These are phyloP conservation scores for Dryadomyces sulphureus DNA, from an alignment of 2,329 filamentous ascomycete species.

Conservation along the genomic window DNA sequence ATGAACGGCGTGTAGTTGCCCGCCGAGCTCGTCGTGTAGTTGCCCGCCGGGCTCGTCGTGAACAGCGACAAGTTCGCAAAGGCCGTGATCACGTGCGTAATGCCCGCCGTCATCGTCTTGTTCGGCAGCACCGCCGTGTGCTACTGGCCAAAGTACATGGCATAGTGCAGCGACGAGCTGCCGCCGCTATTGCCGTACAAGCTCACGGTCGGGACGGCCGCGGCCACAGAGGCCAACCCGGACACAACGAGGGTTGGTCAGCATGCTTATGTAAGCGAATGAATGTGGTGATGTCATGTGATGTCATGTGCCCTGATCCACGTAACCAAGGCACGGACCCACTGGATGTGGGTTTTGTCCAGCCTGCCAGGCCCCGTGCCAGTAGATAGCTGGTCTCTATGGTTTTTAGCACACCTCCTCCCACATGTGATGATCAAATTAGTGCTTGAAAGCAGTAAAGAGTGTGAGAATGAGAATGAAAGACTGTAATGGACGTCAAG, in stretches of 20 bases:
- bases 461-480: background rate
- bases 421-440: background rate
- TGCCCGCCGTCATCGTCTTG: conserved; percentile 11
- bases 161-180: conserved; percentile 1
- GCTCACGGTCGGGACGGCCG: too few species aligned
- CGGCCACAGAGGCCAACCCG: too few species aligned
- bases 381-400: too few species aligned
- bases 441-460: background rate
- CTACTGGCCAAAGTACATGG: conserved; percentile 9
- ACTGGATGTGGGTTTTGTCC: too few species aligned
- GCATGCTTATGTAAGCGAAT: too few species aligned
- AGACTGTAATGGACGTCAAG: background rate
- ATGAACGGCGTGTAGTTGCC: conserved; percentile 36
- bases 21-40: conserved; percentile 30
- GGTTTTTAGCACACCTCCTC: too few species aligned
- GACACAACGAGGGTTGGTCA: too few species aligned
- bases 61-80: conserved; percentile 38
- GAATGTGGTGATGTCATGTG: too few species aligned
- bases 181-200: too few species aligned
- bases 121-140: conserved; percentile 6
- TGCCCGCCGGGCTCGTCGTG: conserved; percentile 22
- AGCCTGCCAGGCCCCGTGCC: too few species aligned
- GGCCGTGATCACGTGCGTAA: conserved; percentile 40
- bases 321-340: background rate
- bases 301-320: too few species aligned